A percentile compares a stretch with the other conserved stretches of the same genome.
Conservation (phyloP, 352 stramenopile genomes). For the Globisporangium yorkense region DNA sequence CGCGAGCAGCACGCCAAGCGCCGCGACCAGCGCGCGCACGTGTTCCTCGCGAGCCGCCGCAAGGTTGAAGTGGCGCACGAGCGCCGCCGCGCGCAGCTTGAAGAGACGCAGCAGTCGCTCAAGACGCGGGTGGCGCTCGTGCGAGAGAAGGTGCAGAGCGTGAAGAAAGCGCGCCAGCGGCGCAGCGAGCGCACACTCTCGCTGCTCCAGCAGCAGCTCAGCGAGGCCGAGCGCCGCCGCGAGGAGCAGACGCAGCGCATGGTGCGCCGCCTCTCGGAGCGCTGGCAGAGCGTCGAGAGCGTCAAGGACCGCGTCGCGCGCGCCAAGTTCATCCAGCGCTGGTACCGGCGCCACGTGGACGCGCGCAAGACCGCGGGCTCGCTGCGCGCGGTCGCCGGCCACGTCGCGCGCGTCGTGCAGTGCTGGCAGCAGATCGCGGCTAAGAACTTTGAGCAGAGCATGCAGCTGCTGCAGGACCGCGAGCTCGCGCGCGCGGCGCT, state of each 20-base stretch:
- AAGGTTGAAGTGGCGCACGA: slow-evolving; percentile 42
- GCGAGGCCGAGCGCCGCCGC: slow-evolving; percentile 39
- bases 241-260: slow-evolving; percentile 47
- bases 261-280: slow-evolving; percentile 38
- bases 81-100: slow-evolving; percentile 37
- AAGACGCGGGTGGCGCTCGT: slow-evolving; percentile 37
- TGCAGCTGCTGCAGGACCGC: slow-evolving; percentile 55
- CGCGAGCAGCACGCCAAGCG: slow-evolving; percentile 44
- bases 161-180: slow-evolving; percentile 38
- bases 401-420: slow-evolving; percentile 32
- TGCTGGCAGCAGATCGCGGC: slow-evolving; percentile 37
- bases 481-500: slow-evolving; percentile 44
- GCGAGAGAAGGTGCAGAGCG: slow-evolving; percentile 43
- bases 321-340: slow-evolving; percentile 73
- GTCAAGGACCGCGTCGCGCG: slow-evolving; percentile 55
- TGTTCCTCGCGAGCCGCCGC: slow-evolving; percentile 25
- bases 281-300: slow-evolving; percentile 66
- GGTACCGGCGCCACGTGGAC: slow-evolving; percentile 50
- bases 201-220: slow-evolving; percentile 38
- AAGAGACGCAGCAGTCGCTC: slow-evolving; percentile 38
- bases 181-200: slow-evolving; percentile 29
- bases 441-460: slow-evolving; percentile 51
- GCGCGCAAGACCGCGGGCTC: slow-evolving; percentile 31
- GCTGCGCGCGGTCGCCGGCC: slow-evolving; percentile 24
- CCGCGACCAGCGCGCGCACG: slow-evolving; percentile 29